phyloP scores from a whole-genome alignment of 1,284 basidiomycete species.

The Malassezia sympodialis region DNA sequence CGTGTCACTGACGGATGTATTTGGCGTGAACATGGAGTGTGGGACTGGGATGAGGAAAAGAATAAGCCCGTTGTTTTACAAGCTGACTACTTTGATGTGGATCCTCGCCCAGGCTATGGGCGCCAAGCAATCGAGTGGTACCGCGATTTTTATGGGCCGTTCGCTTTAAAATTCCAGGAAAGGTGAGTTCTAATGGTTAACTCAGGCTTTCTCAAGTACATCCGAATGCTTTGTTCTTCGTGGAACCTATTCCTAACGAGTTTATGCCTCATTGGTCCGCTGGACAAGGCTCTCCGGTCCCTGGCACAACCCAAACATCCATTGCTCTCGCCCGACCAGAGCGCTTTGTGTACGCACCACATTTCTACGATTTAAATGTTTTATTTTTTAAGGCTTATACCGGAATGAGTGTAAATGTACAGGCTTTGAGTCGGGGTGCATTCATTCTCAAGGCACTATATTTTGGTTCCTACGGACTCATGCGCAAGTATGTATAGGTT shows the following conservation, averaged over 20 bases:
- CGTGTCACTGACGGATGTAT: slow-evolving; percentile 55
- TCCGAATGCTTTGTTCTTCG: slow-evolving; percentile 18
- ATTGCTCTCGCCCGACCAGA: slow-evolving; percentile 17
- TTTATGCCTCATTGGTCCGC: slow-evolving; percentile 40
- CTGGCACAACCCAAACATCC: slow-evolving; percentile 18
- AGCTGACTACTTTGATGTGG: slow-evolving; percentile 71
- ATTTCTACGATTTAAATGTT: slow-evolving; percentile 47
- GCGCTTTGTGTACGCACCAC: slow-evolving; percentile 35
- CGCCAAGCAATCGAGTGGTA: slow-evolving; percentile 40
- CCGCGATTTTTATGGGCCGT: slow-evolving; percentile 41
- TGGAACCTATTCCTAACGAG: slow-evolving; percentile 47
- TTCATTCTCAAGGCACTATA: slow-evolving; percentile 36
- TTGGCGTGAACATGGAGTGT: slow-evolving; percentile 86
- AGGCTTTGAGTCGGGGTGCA: slow-evolving; percentile 37
- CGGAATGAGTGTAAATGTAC: slow-evolving; percentile 42
- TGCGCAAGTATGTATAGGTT: slow-evolving; percentile 22
- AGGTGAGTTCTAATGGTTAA: slow-evolving; percentile 14
- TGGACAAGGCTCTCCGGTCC: slow-evolving; percentile 17
- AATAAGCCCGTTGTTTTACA: slow-evolving; percentile 65
- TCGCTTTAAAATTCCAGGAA: slow-evolving; percentile 23
- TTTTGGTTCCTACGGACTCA: slow-evolving; percentile 30
- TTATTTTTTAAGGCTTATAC: slow-evolving; percentile 36
- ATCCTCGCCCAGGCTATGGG: slow-evolving; percentile 23
- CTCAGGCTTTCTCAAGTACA: neutral
- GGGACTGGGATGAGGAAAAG: slow-evolving; percentile 71